Evolutionary conservation across 768 basidiomycete genomes (phyloP).

Genomic region (Lentinula lateritia): DNA sequence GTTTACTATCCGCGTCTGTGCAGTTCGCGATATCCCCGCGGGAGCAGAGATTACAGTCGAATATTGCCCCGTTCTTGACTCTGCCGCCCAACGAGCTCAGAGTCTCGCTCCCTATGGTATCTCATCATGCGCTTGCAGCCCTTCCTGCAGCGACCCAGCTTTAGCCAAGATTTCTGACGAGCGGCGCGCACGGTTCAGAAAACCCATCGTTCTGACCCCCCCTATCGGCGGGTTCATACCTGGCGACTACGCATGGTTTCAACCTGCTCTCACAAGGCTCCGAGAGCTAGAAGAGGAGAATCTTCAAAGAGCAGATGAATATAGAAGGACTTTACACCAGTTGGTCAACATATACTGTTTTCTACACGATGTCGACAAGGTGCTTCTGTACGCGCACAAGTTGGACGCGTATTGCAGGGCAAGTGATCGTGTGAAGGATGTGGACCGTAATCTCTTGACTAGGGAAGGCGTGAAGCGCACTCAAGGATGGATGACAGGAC

Average conservation of each 20-base stretch:
- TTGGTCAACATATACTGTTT: not conserved
- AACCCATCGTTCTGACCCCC: not conserved
- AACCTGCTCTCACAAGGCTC: not conserved
- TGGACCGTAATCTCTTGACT: not conserved
- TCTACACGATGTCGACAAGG: not conserved
- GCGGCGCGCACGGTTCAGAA: conserved; percentile 13
- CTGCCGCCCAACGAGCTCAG: conserved; percentile 17
- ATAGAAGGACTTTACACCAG: not conserved
- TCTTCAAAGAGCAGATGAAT: not conserved
- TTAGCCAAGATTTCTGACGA: conserved; percentile 14
- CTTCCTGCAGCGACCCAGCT: conserved; percentile 18
- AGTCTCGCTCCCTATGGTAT: conserved; percentile 24
- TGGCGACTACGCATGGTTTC: not conserved
- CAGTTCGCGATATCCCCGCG: conserved; percentile 19
- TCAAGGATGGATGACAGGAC: not conserved
- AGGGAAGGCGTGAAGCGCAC: not conserved
- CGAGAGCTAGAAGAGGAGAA: not conserved
- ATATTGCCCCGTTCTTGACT: conserved; percentile 18
- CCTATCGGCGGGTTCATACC: not conserved
- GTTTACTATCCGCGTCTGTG: conserved; percentile 24
- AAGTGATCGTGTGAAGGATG: not conserved
- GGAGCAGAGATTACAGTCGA: conserved; percentile 25
- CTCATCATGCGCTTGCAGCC: conserved; percentile 8
- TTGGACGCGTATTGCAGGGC: not conserved
- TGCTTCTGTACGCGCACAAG: not conserved